Conservation (phyloP, 176 grass and related monocot genomes). For the Musa troglodytarum region DNA sequence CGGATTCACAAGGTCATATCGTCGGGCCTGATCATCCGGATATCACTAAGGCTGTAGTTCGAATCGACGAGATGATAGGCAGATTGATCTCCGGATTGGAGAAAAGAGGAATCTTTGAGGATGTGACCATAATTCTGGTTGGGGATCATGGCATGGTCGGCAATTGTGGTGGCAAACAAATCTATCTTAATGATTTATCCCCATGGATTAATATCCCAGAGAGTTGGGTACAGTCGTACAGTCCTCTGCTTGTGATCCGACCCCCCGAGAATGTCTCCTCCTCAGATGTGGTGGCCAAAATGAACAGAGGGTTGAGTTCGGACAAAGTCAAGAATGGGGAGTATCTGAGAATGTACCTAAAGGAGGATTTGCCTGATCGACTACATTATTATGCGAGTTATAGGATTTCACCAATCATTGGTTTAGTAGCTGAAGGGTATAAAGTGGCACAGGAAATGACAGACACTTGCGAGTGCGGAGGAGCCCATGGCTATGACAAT, state of each 20-base stretch:
- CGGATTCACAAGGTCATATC: slow-evolving; percentile 81
- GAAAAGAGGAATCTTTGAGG: slow-evolving; percentile 60
- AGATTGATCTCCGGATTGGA: slow-evolving; percentile 69
- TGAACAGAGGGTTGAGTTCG: slow-evolving; percentile 70
- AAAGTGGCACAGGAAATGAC: slow-evolving; percentile 47
- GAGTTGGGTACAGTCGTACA: slow-evolving; percentile 60
- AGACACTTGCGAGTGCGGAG: slow-evolving; percentile 46
- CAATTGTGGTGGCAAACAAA: slow-evolving; percentile 60
- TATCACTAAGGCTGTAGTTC: slow-evolving; percentile 43
- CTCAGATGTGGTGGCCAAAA: slow-evolving; percentile 58
- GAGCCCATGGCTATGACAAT: slow-evolving; percentile 82
- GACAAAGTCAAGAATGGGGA: slow-evolving; percentile 55
- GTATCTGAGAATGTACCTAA: slow-evolving; percentile 67
- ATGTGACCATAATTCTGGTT: slow-evolving; percentile 68
- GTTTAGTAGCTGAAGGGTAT: slow-evolving; percentile 67
- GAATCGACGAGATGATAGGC: slow-evolving; percentile 58
- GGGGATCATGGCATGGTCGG: slow-evolving; percentile 93
- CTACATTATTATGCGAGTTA: slow-evolving; percentile 65
- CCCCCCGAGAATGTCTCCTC: slow-evolving; percentile 35
- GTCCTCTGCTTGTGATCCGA: slow-evolving; percentile 61
- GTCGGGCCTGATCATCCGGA: slow-evolving; percentile 73
- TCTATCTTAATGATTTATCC: slow-evolving; percentile 59
- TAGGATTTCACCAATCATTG: slow-evolving; percentile 69
- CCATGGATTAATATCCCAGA: slow-evolving; percentile 42
- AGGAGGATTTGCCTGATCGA: slow-evolving; percentile 66